Evolutionary conservation across 805 yeast species (phyloP).

Genomic region (Brettanomyces naardenensis): DNA sequence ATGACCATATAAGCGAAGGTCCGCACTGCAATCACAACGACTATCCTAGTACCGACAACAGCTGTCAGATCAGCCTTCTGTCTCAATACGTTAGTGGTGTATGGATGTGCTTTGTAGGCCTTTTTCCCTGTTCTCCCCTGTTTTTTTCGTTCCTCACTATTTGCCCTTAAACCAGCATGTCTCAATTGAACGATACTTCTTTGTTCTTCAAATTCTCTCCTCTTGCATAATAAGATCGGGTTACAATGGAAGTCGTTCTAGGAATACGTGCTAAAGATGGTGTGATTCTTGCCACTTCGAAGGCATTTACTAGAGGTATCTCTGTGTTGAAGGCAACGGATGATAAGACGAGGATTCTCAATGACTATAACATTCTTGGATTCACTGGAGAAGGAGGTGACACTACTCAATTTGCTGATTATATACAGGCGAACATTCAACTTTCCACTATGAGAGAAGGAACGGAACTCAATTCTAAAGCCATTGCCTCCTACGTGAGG

Average conservation of each 20-base stretch:
- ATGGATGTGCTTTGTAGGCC: no score
- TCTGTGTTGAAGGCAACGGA: constrained; percentile 72
- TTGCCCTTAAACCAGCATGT: no score
- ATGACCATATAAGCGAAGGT: no score
- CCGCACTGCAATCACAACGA: no score
- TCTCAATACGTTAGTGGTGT: no score
- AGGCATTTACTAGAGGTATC: constrained; percentile 87
- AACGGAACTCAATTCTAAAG: constrained; percentile 72
- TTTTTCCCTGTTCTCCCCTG: no score
- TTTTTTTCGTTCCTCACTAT: no score
- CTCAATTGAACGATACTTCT: no score
- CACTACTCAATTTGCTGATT: constrained; percentile 91
- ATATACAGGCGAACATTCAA: constrained; percentile 86
- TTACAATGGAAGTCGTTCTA: constrained; percentile 78
- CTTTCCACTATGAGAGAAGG: constrained; percentile 81
- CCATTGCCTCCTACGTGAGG: constrained; percentile 84
- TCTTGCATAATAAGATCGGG: no score
- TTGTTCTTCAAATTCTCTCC: no score
- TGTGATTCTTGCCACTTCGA: constrained; percentile 88
- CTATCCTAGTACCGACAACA: no score
- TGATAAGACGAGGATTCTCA: constrained; percentile 70
- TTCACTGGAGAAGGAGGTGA: constrained; percentile 96
- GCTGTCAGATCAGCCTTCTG: no score
- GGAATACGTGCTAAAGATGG: constrained; percentile 79
- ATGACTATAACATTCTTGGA: constrained; percentile 74